Base-by-base conservation (phyloP, 352 stramenopile genomes). In the Phytophthora chlamydospora region DNA sequence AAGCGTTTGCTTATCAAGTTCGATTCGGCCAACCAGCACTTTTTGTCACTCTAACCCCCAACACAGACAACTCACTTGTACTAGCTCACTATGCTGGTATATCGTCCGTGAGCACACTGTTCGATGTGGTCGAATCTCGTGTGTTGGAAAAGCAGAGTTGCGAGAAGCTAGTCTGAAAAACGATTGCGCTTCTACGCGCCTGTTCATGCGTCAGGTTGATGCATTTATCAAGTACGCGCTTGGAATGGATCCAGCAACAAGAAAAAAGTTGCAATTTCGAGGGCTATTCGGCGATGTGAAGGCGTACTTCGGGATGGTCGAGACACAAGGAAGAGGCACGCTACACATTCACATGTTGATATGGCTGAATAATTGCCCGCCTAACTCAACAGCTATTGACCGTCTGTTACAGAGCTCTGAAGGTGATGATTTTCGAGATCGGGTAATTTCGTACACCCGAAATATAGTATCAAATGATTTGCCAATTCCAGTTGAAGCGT, bases 291-390 rank as follows among this genome's bases (percentile, higher is more conserved):
- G 43, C 11, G 43, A 50, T 4, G 29, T 39, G 4, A 38, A 39
- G 1, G n/a, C 43, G 4, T 50, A 50, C 10, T 50, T 50, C 6
- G 29, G 43, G 5, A 50, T 50, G 14, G 43, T 50, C 2, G 29
- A 50, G 16, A 29, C 43, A n/a, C 43, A 40, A 27, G 38, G 38
- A 1, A 8, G 38, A 1, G 45, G 45, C 4, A 41, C 29, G 4
- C 8, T 52, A 9, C 49, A 57, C 21, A 41, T 57, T 21, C 49
- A 57, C 12, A 11, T 47, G 16, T 6, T 57, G 16, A 41, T 36
- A 9, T 57, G 49, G 36, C 14, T 48, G 10, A 47, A 47, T 6
- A 41, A 31, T 33, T 57, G 49, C 13, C 38, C 49, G 4, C 10
- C 49, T 11, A 57, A 48, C 9, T 57, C 49, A 21, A 13, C 36